Evolutionary conservation across 2,329 filamentous ascomycete genomes (phyloP).

Genomic region (Penicillium psychrosexuale): DNA sequence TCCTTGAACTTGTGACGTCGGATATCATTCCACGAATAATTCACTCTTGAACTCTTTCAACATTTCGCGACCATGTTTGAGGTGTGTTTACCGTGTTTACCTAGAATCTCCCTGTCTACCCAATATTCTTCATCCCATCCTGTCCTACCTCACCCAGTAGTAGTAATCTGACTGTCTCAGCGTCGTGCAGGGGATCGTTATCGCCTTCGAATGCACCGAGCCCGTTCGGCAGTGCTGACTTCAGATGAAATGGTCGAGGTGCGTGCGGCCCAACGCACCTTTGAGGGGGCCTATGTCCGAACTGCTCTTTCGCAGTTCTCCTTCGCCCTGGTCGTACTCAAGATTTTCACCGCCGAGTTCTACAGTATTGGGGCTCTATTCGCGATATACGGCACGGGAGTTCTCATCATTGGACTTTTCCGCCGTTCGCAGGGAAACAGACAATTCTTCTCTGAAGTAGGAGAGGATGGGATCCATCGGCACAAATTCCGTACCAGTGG

Average conservation of each 20-base stretch:
- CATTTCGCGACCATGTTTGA: neutral
- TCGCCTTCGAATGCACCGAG: constrained; percentile 76
- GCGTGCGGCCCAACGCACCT: constrained; percentile 90
- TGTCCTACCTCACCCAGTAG: neutral
- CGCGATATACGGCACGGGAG: constrained; percentile 81
- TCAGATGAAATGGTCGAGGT: constrained; percentile 87
- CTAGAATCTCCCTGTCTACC: neutral
- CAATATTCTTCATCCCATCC: neutral
- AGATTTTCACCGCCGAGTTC: constrained; percentile 95
- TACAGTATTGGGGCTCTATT: constrained; percentile 96
- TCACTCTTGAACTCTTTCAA: neutral
- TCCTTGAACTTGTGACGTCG: neutral
- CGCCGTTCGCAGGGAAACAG: constrained; percentile 86
- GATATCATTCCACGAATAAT: neutral
- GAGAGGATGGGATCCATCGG: constrained; percentile 58
- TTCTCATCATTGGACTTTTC: constrained; percentile 79
- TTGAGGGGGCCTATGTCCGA: constrained; percentile 94
- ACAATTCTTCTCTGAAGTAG: constrained; percentile 72
- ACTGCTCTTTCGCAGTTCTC: constrained; percentile 94
- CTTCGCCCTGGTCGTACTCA: constrained; percentile 89
- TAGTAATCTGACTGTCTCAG: constrained; percentile 36
- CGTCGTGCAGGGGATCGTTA: constrained; percentile 70
- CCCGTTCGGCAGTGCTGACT: constrained; percentile 77
- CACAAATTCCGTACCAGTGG: constrained; percentile 65
- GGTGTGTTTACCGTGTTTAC: constrained; percentile 4